Evolutionary conservation across 2,329 filamentous ascomycete species (phyloP).

Genomic region (Alternaria burnsii): DNA sequence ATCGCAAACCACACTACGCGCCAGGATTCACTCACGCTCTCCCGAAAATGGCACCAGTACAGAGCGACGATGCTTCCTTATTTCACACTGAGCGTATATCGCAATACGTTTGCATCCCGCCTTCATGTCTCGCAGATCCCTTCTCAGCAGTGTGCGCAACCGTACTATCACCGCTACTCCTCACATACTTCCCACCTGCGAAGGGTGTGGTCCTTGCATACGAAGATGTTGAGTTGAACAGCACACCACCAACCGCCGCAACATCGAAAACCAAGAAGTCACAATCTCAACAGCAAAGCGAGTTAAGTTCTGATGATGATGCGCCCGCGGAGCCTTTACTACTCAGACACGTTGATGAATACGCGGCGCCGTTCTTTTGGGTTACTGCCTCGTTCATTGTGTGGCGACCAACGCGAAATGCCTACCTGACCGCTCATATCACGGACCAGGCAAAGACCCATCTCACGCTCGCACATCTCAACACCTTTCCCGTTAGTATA

Average conservation of each 20-base stretch:
- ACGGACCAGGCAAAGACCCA: slow-evolving; percentile 90
- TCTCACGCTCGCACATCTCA: slow-evolving; percentile 87
- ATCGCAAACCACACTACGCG: slow-evolving; percentile 27
- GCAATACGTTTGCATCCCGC: slow-evolving; percentile 79
- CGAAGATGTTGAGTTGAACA: slow-evolving; percentile 71
- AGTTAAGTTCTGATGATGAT: slow-evolving; percentile 5
- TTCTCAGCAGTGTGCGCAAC: slow-evolving; percentile 76
- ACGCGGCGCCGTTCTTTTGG: slow-evolving; percentile 86
- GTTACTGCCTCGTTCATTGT: slow-evolving; percentile 86
- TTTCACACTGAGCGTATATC: slow-evolving; percentile 83
- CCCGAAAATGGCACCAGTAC: slow-evolving; percentile 39
- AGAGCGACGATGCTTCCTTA: slow-evolving; percentile 47
- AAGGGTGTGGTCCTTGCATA: slow-evolving; percentile 79
- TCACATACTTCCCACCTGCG: slow-evolving; percentile 78
- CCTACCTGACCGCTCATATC: slow-evolving; percentile 79
- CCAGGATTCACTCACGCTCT: background rate
- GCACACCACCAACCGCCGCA: slow-evolving; percentile 55
- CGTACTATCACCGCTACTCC: slow-evolving; percentile 76
- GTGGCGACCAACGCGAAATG: slow-evolving; percentile 77
- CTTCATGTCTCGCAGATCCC: slow-evolving; percentile 73
- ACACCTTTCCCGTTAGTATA: slow-evolving; percentile 90
- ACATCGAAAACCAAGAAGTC: slow-evolving; percentile 10
- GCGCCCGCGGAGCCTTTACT: slow-evolving; percentile 24
- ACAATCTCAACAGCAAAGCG: slow-evolving; percentile 17
- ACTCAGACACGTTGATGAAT: slow-evolving; percentile 65